Percentiles rank a stretch among this genome's conserved stretches.
These are phyloP conservation scores for Yarrowia sp. DNA, from an alignment of 805 yeast genomes.

Conservation along the genomic window DNA sequence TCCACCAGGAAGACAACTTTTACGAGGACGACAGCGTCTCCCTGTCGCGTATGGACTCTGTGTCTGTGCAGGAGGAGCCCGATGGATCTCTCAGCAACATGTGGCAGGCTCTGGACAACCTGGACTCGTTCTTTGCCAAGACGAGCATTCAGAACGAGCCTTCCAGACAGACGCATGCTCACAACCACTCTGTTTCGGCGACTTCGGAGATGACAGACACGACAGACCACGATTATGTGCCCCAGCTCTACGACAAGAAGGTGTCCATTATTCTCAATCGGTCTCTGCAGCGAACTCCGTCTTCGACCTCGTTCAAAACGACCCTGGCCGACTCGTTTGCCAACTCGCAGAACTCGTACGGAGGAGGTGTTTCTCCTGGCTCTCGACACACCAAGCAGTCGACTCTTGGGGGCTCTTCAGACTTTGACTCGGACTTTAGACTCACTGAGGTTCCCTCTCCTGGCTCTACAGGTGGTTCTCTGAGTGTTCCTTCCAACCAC, in stretches of 20 bases:
- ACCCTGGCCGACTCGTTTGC: constrained; percentile 65
- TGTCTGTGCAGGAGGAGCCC: constrained; percentile 50
- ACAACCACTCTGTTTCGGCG: constrained; percentile 53
- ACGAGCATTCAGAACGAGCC: constrained; percentile 37
- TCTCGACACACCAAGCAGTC: constrained; percentile 3
- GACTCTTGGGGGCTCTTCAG: background rate
- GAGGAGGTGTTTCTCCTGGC: background rate
- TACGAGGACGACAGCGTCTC: constrained; percentile 36
- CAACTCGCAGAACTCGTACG: background rate
- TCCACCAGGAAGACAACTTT: constrained; percentile 61
- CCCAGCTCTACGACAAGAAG: constrained; percentile 74
- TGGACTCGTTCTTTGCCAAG: constrained; percentile 84
- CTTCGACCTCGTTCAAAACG: constrained; percentile 74
- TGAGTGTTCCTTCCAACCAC: too few species aligned
- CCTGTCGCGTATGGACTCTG: constrained; percentile 45
- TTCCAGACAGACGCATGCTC: constrained; percentile 36
- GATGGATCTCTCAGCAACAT: constrained; percentile 78
- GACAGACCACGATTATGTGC: constrained; percentile 64
- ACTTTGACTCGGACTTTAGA: background rate
- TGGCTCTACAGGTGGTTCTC: too few species aligned
- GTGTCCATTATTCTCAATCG: constrained; percentile 72
- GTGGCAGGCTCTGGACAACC: constrained; percentile 88
- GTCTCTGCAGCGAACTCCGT: constrained; percentile 69
- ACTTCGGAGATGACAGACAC: constrained; percentile 54
- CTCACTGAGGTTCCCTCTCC: too few species aligned